These are phyloP conservation scores for Atkinsonella hypoxylon DNA, from an alignment of 2,329 filamentous ascomycete genomes.

Conservation along the genomic window DNA sequence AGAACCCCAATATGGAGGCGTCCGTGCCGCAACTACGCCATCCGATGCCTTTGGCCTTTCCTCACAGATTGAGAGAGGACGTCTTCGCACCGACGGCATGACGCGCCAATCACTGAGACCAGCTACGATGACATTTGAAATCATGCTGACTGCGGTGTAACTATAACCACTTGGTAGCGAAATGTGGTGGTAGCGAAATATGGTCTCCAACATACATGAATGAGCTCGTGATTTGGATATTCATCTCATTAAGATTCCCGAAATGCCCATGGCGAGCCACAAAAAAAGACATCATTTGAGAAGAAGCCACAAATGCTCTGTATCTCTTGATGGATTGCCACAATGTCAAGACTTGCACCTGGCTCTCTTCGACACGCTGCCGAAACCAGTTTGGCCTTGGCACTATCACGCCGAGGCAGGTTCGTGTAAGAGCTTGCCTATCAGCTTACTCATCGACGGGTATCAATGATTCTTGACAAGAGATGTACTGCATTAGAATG, in stretches of 20 bases:
- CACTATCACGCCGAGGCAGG: not conserved
- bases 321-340: constrained; percentile 16
- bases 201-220: not conserved
- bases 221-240: constrained; percentile 21
- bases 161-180: constrained; percentile 3
- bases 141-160: constrained; percentile 23
- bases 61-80: constrained; percentile 29
- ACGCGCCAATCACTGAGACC: constrained; percentile 31
- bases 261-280: constrained; percentile 35
- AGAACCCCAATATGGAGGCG: constrained; percentile 31
- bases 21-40: constrained; percentile 29
- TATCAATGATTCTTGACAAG: too few relatives aligned
- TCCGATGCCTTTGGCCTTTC: constrained; percentile 30
- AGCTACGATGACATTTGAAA: constrained; percentile 30
- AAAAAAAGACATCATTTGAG: too few relatives aligned
- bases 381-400: not conserved
- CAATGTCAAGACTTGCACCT: constrained; percentile 1
- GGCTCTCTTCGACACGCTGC: not conserved
- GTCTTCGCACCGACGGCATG: constrained; percentile 30
- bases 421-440: too few relatives aligned
- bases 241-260: constrained; percentile 28
- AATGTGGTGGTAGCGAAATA: too few relatives aligned
- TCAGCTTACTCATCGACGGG: too few relatives aligned
- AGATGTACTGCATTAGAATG: too few relatives aligned
- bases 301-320: too few relatives aligned